These are phyloP conservation scores for Solanum rostratum DNA, from an alignment of 257 asterid species.

Conservation along the genomic window DNA sequence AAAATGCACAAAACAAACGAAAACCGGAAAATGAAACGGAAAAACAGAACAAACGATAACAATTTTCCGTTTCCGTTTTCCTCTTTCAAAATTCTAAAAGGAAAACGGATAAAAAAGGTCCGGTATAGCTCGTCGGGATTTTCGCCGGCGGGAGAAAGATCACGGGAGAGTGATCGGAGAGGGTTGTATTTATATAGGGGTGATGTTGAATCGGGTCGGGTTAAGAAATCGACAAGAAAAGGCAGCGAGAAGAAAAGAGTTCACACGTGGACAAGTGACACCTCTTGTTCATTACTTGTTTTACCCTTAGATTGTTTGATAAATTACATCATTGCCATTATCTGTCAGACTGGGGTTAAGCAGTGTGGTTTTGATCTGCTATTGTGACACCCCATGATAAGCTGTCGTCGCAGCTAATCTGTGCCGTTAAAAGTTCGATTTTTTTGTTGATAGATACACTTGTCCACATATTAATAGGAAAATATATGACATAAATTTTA, in stretches of 20 bases:
- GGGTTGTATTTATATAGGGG: not conserved
- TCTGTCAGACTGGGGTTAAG: not conserved
- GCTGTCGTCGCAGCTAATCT: not conserved
- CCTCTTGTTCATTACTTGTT: not conserved
- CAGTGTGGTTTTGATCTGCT: not conserved
- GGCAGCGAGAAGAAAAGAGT: not conserved
- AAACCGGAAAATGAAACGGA: not conserved
- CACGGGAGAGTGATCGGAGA: not conserved
- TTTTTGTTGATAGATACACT: not conserved
- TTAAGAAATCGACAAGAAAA: not conserved
- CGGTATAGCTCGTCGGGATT: not conserved
- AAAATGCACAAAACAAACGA: not conserved
- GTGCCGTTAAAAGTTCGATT: not conserved
- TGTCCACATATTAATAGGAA: not conserved
- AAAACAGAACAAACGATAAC: not conserved
- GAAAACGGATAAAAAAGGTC: not conserved
- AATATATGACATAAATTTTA: too few species aligned
- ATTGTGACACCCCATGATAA: not conserved
- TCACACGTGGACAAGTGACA: not conserved
- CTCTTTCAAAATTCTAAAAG: not conserved
- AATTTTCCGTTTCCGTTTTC: not conserved
- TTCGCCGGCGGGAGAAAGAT: not conserved
- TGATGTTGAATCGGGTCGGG: not conserved
- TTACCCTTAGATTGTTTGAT: not conserved
- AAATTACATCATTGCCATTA: not conserved